Percentiles rank a stretch among this genome's conserved stretches.
Conservation (phyloP, 2,329 filamentous ascomycete genomes). For the Pseudocercospora pini-densiflorae region DNA sequence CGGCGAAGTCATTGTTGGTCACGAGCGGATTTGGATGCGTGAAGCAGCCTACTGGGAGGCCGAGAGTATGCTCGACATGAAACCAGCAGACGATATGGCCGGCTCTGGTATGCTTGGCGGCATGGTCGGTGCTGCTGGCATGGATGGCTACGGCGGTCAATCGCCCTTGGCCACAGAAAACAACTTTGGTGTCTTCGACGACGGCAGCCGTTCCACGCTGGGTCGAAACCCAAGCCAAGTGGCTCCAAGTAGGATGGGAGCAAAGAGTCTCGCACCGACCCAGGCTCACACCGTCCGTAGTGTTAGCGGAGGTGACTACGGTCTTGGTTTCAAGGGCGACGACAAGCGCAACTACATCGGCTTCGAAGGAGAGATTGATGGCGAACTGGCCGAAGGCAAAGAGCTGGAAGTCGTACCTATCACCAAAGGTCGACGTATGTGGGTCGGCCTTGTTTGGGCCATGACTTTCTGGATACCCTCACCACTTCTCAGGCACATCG, state of each 20-base stretch:
- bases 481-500: slow-evolving; percentile 75
- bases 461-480: slow-evolving; percentile 96
- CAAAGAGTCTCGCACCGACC: slow-evolving; percentile 60
- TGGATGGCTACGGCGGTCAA: slow-evolving; percentile 75
- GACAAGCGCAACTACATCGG: slow-evolving; percentile 69
- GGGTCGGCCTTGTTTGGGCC: slow-evolving; percentile 83
- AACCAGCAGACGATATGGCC: slow-evolving; percentile 59
- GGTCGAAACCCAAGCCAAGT: slow-evolving; percentile 54
- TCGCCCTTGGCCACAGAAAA: slow-evolving; percentile 49
- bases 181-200: slow-evolving; percentile 39
- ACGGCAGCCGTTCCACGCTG: slow-evolving; percentile 72
- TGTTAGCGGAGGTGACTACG: slow-evolving; percentile 75
- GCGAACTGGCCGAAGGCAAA: slow-evolving; percentile 77
- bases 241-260: slow-evolving; percentile 48
- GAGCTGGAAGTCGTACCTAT: slow-evolving; percentile 73
- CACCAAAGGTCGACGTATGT: slow-evolving; percentile 68
- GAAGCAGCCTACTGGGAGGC: slow-evolving; percentile 98
- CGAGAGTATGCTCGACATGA: slow-evolving; percentile 92
- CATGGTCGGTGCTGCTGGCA: slow-evolving; percentile 60
- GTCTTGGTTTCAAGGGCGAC: slow-evolving; percentile 85
- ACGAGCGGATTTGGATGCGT: slow-evolving; percentile 93
- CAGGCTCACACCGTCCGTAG: slow-evolving; percentile 57
- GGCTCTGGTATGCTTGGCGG: slow-evolving; percentile 50
- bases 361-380: slow-evolving; percentile 77
- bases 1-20: slow-evolving; percentile 88